These are phyloP conservation scores for Aspergillus nidulans DNA, from an alignment of 495 filamentous ascomycete genomes.

Conservation along the genomic window DNA sequence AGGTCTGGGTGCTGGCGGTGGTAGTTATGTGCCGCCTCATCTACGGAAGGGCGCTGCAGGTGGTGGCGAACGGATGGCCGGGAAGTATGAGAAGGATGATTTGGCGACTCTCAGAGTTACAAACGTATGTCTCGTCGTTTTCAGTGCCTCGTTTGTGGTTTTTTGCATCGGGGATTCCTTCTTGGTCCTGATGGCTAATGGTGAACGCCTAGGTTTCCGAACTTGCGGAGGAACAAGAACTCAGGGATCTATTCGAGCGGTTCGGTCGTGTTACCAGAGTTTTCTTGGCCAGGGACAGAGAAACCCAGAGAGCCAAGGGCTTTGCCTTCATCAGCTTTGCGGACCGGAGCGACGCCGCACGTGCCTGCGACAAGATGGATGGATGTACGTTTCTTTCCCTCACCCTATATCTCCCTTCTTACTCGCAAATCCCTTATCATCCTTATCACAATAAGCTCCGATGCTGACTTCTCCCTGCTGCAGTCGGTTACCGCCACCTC, in stretches of 20 bases:
- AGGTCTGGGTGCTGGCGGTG: slow-evolving; percentile 61
- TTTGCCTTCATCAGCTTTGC: slow-evolving; percentile 97
- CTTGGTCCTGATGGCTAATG: slow-evolving; percentile 14
- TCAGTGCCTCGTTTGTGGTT: background rate
- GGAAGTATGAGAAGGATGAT: slow-evolving; percentile 94
- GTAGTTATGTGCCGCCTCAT: slow-evolving; percentile 89
- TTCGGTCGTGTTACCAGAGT: slow-evolving; percentile 95
- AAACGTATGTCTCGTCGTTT: slow-evolving; percentile 63
- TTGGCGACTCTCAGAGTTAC: slow-evolving; percentile 93
- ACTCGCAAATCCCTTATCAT: background rate
- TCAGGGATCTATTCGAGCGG: slow-evolving; percentile 95
- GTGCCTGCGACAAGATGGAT: slow-evolving; percentile 96
- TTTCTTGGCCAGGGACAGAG: slow-evolving; percentile 94
- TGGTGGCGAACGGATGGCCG: slow-evolving; percentile 83
- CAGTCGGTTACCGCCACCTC: slow-evolving; percentile 81
- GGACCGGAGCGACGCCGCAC: slow-evolving; percentile 80
- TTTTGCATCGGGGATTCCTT: slow-evolving; percentile 7
- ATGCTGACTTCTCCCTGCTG: slow-evolving; percentile 3
- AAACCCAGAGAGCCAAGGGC: slow-evolving; percentile 90
- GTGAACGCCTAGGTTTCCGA: slow-evolving; percentile 68
- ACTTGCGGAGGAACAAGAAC: slow-evolving; percentile 89
- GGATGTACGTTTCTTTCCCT: slow-evolving; percentile 59
- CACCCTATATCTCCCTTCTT: background rate
- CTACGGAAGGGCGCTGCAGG: slow-evolving; percentile 66
- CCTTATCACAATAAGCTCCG: background rate